Percentiles rank a stretch among this genome's conserved stretches.
Evolutionary conservation across 116 monocot species (phyloP).

Genomic region (Iris pallida): DNA sequence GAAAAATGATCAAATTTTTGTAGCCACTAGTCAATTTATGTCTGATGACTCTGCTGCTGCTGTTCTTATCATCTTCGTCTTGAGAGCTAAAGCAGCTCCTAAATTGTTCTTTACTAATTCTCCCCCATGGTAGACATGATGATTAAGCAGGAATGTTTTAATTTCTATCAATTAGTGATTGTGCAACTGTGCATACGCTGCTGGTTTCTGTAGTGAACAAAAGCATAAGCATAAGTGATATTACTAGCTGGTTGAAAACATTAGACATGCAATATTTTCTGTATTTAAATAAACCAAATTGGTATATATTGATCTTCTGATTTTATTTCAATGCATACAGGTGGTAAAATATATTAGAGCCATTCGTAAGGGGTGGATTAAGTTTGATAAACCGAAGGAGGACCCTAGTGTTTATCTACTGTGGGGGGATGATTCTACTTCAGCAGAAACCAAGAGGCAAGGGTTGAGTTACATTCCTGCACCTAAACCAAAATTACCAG

Average conservation of each 20-base stretch:
- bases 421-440: conserved; percentile 77
- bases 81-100: no score
- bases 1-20: no score
- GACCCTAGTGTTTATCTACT: conserved; percentile 55
- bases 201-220: background rate
- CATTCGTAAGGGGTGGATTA: conserved; percentile 83
- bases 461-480: conserved; percentile 78
- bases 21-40: no score
- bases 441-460: conserved; percentile 60
- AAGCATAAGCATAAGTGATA: background rate
- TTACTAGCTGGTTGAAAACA: background rate
- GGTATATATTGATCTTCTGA: background rate
- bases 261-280: background rate
- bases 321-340: conserved; percentile 22
- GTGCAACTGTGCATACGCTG: background rate
- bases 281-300: background rate
- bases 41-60: no score
- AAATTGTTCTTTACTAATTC: no score
- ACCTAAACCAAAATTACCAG: conserved; percentile 82
- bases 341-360: conserved; percentile 85
- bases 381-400: conserved; percentile 84
- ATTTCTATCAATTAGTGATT: conserved; percentile 1
- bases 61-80: no score
- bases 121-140: no score
- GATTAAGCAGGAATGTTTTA: no score